A percentile compares a stretch with the other conserved stretches of the same genome.
Evolutionary conservation across 192 early-diverging fungal genomes (phyloP).

Genomic region (Backusella psychrophila): DNA sequence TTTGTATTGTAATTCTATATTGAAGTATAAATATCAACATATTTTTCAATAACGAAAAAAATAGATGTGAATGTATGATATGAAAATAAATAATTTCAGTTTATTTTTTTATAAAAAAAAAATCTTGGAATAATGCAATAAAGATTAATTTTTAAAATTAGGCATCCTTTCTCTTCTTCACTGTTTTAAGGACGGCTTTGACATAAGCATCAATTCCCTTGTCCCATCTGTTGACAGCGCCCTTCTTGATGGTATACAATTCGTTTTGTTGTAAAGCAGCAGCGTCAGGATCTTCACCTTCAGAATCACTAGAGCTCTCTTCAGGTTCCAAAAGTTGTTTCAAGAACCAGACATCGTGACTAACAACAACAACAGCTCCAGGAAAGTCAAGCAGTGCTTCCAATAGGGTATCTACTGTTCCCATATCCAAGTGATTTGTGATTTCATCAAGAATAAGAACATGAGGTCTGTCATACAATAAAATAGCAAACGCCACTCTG

Average conservation of each 20-base stretch:
- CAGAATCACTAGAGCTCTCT: slow-evolving; percentile 33
- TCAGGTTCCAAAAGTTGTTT: slow-evolving; percentile 62
- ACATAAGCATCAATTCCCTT: slow-evolving; percentile 35
- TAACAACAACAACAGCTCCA: slow-evolving; percentile 79
- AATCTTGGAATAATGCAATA: not conserved
- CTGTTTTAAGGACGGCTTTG: not conserved
- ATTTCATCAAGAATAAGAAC: slow-evolving; percentile 78
- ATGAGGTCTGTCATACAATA: slow-evolving; percentile 63
- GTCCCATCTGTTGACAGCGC: slow-evolving; percentile 26
- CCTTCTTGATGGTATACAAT: slow-evolving; percentile 27
- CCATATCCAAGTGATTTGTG: slow-evolving; percentile 90
- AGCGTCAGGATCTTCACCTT: slow-evolving; percentile 28
- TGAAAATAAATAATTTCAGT: no score
- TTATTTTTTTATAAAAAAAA: no score
- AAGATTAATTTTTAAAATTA: not conserved
- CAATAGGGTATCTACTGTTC: slow-evolving; percentile 74
- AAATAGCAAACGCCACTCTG: slow-evolving; percentile 72
- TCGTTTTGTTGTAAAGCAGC: slow-evolving; percentile 2
- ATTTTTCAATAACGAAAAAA: no score
- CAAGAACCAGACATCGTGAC: slow-evolving; percentile 80
- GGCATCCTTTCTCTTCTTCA: not conserved
- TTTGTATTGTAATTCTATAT: no score
- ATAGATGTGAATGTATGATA: no score
- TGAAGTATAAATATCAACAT: no score
- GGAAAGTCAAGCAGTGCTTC: slow-evolving; percentile 66